Base-by-base conservation (phyloP, 1,284 basidiomycete genomes). In the Blastosporella zonata region DNA sequence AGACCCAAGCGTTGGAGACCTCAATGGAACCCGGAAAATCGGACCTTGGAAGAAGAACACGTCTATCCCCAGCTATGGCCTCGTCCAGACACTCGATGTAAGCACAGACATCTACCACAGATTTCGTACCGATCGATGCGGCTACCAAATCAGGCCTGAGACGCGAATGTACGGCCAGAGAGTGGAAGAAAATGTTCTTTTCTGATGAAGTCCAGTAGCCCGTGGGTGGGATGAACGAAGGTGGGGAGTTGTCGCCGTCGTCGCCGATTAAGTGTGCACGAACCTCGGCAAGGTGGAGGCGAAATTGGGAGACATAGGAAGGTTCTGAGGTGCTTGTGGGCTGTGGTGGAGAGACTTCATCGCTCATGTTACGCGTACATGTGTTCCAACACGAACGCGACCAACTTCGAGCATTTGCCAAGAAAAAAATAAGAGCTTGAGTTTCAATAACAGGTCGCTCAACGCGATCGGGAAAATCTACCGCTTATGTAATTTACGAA, bases 91-190 rank as follows among this genome's bases (percentile, higher is more conserved):
- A 43, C 20, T 77, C 69, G 47, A 90, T 65, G 57, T 87, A 90
- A 3, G 74, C 62, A 43, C 73, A 77, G 21, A 90, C 82, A 46
- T 89, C 82, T 12, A 72, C 59, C 2, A 77, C 65, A 10, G 70
- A 75, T 65, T 88, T 90, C n/a, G 78, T 79, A 47, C 67, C 67
- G 28, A 89, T 67, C 43, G 77, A 75, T n/a, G 66, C 68, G 0
- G 86, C 79, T 46, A 90, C 84, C 38, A 90, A 71, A 61, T 92
- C 88, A 1, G 86, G 82, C 17, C 85, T 70, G 15, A 81, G 67
- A 18, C 84, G 75, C n/a, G 87, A 90, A 62, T 85, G 72, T 0
- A 79, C 62, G 12, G 72, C 61, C 12, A 90, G 65, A 0, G 74
- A 78, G 58, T 79, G 83, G 59, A 91, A 93, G 67, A 93, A 90